Base-by-base conservation (phyloP, 495 filamentous ascomycete genomes). In the Hypomontagnella submonticulosa region DNA sequence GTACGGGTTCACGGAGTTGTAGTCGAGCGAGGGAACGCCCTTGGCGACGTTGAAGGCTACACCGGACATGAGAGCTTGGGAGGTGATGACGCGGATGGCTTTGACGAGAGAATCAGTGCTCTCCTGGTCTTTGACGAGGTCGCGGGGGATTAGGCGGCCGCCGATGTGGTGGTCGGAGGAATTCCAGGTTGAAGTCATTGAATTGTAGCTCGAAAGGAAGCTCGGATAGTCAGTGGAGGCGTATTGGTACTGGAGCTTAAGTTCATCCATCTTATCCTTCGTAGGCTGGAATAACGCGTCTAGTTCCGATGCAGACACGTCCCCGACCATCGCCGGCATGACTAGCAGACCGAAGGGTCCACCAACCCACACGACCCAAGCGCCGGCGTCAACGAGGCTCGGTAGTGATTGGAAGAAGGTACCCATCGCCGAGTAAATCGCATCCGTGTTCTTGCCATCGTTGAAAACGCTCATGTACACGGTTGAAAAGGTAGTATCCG, bases 101-200 rank as follows among this genome's bases (percentile, higher is more conserved):
- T 44, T 18, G 3, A 64, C 60, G 3, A 69, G 37, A 30, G 60
- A 16, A 8, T 60, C 56, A 18, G 56, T 52, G 41, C 42, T 47
- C 9, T 60, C 50, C 19, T 60, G 27, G 18, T 52, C 49, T 13
- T 41, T 23, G 9, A 60, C 48, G 8, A 64, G 48, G 4, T 58
- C 41, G 15, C 66, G 66, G 9, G 66, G 53, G 11, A 64, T 57
- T 8, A 69, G 27, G 16, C 61, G 48, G 4, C 66, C 41, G 1
- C 66, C 66, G 15, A 54, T 1, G 40, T 62, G 40, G 30, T 58
- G 30, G 11, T 67, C 58, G 1, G 65, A 68, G 12, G 59, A 57
- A 20, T 68, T 68, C 58, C 58, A 68, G 3, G 36, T 51, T 5
- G 43, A 33, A n/a, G 38, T 15, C 36, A 55, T 32, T 1, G 42